Evolutionary conservation across 768 basidiomycete genomes (phyloP), one percentile per base, ranked within the genome.

Genomic region (Crassisporium funariophilum): DNA sequence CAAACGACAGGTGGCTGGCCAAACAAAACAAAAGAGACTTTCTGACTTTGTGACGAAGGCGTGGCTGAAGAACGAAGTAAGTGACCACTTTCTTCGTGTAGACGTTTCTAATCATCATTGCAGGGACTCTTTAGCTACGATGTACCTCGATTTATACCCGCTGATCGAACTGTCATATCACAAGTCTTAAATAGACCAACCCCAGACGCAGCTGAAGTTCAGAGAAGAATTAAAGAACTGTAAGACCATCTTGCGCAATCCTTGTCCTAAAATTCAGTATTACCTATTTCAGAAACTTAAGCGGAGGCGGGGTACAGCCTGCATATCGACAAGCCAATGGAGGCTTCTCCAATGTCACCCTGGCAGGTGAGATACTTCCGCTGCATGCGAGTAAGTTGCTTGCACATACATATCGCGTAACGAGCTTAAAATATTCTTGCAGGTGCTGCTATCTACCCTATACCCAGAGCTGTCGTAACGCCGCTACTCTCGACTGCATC

Each of bases 1-100:
- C 8, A 68, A 69, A 36, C 74, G 87, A 15, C 78, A 75, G 67
- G 65, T 77, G 23, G 75, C 73, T 8, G 85, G 83, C n/a, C 73
- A 80, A 40, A 67, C 68, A 13, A 79, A 79, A 51, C 57, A 65
- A 4, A 79, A 76, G 50, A 56, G 68, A 1, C 53, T 85, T 4
- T 86, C 87, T 3, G 69, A 74, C 9, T 91, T 91, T 57, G 60
- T 93, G 9, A 63, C 66, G 0, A 58, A 58, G 0, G 71, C 81
- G 4, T 55, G 70, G 31, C 64, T 67, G 40, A 66, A 74, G 16
- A 61, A 75, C 48, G 60, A 70, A 22, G 83, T 82, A 55, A 45
- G 72, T 44, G n/a, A 44, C 15, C 20, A 37, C 6, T 13, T 12
- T n/a, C 38, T 46, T 35, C 25, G 6, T n/a, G 24, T 35, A 27